Evolutionary conservation across 257 asterid genomes (phyloP).

Genomic region (Asclepias syriaca): DNA sequence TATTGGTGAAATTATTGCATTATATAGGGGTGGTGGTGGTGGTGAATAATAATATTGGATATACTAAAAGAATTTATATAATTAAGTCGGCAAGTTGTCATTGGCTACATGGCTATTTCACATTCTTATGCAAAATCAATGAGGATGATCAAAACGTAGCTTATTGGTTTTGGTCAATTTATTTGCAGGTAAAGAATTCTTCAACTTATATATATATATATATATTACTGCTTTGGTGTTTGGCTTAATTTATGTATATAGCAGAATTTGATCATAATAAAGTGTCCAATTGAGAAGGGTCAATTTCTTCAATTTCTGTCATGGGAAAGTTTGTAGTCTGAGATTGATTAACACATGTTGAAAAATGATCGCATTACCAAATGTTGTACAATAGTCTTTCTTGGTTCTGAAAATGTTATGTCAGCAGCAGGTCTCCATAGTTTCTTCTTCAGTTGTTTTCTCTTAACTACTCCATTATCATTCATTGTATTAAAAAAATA

Average conservation of each 20-base stretch:
- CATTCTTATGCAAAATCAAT: conserved; percentile 34
- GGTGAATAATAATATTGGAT: too few relatives aligned
- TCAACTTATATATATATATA: background rate
- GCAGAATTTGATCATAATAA: background rate
- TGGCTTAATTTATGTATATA: background rate
- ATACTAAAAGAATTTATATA: background rate
- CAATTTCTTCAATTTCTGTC: background rate
- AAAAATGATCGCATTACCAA: too few relatives aligned
- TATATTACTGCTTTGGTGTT: background rate
- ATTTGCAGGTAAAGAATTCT: background rate
- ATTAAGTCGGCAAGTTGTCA: conserved; percentile 31
- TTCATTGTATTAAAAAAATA: background rate
- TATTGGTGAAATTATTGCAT: too few relatives aligned
- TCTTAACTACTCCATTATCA: background rate
- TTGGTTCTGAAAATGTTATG: too few relatives aligned
- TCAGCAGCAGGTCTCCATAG: background rate
- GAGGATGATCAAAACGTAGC: background rate
- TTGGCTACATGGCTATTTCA: conserved; percentile 40
- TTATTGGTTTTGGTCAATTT: background rate
- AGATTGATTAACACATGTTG: too few relatives aligned
- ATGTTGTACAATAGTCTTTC: too few relatives aligned
- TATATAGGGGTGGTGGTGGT: too few relatives aligned
- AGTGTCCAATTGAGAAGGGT: background rate
- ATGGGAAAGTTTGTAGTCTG: background rate
- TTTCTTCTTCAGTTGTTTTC: background rate